Conservation (phyloP, 2,329 filamentous ascomycete genomes). For the Leptographium procerum region DNA sequence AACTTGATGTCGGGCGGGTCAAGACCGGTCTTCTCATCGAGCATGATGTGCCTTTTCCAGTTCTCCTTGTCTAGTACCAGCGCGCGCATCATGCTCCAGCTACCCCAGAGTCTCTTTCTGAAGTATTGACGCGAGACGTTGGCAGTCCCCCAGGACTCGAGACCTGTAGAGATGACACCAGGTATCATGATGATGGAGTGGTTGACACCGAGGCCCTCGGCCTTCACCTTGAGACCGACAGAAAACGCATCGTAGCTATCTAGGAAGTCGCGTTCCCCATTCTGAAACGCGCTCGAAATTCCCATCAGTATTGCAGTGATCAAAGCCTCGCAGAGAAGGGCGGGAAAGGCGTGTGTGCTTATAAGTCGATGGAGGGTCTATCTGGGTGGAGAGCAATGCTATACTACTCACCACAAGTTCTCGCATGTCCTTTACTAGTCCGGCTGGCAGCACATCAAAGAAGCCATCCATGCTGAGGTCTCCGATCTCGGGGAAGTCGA, state of each 20-base stretch:
- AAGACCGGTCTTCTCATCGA: slow-evolving; percentile 81
- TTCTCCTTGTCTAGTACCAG: slow-evolving; percentile 82
- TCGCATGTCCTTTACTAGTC: slow-evolving; percentile 73
- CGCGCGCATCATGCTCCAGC: slow-evolving; percentile 98
- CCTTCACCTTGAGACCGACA: slow-evolving; percentile 70
- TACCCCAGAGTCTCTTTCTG: slow-evolving; percentile 88
- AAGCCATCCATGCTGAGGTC: slow-evolving; percentile 77
- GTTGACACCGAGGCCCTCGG: slow-evolving; percentile 68
- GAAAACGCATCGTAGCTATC: slow-evolving; percentile 91
- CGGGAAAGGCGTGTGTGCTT: too few relatives aligned
- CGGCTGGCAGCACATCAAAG: slow-evolving; percentile 77
- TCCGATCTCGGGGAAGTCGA: slow-evolving; percentile 59
- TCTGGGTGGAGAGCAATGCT: not conserved
- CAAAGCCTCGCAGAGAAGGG: too few relatives aligned
- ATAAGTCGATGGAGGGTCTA: not conserved
- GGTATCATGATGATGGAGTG: slow-evolving; percentile 96
- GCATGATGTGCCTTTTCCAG: slow-evolving; percentile 96
- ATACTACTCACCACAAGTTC: slow-evolving; percentile 60
- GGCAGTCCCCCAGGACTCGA: slow-evolving; percentile 93
- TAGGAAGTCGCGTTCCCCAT: slow-evolving; percentile 70
- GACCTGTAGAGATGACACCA: slow-evolving; percentile 90
- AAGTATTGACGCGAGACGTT: slow-evolving; percentile 83
- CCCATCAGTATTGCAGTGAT: not conserved
- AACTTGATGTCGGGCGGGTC: slow-evolving; percentile 87
- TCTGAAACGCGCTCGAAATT: slow-evolving; percentile 30